Evolutionary conservation across 2,329 filamentous ascomycete species (phyloP).

Genomic region (Pseudocercospora vitis): DNA sequence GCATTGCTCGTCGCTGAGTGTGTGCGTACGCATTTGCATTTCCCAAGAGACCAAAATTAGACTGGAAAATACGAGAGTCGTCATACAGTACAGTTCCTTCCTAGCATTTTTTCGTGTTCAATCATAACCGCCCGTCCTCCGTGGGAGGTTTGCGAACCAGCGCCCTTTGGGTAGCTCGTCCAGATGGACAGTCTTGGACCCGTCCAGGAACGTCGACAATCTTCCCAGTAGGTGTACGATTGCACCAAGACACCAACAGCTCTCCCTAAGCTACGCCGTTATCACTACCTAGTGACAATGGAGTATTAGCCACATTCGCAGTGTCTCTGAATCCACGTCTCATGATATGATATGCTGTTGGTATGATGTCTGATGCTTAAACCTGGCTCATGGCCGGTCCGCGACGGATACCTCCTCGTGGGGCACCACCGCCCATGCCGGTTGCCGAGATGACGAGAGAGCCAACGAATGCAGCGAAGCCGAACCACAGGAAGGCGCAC

Average conservation of each 20-base stretch:
- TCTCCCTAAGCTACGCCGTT: no score
- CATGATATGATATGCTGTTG: neutral
- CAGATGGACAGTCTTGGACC: no score
- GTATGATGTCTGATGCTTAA: conserved; percentile 38
- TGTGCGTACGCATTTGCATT: neutral
- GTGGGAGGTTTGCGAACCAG: neutral
- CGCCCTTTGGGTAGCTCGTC: neutral
- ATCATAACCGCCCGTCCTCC: no score
- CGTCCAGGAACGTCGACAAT: no score
- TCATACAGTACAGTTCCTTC: conserved; percentile 5
- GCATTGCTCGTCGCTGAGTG: neutral
- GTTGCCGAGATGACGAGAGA: conserved; percentile 58
- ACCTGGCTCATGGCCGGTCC: conserved; percentile 58
- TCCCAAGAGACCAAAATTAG: neutral
- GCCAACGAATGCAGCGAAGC: conserved; percentile 62
- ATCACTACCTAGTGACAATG: neutral
- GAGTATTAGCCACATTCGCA: neutral
- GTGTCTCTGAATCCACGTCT: neutral
- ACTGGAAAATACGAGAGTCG: conserved; percentile 3
- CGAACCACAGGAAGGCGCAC: conserved; percentile 77
- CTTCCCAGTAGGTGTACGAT: no score
- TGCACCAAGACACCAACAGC: no score
- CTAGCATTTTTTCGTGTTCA: neutral
- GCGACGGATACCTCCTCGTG: conserved; percentile 48
- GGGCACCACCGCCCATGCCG: conserved; percentile 52